Percentiles rank a stretch among this genome's conserved stretches.
phyloP scores from a whole-genome alignment of 108 stramenopile genomes.

The Stephanodiscus minutulus region DNA sequence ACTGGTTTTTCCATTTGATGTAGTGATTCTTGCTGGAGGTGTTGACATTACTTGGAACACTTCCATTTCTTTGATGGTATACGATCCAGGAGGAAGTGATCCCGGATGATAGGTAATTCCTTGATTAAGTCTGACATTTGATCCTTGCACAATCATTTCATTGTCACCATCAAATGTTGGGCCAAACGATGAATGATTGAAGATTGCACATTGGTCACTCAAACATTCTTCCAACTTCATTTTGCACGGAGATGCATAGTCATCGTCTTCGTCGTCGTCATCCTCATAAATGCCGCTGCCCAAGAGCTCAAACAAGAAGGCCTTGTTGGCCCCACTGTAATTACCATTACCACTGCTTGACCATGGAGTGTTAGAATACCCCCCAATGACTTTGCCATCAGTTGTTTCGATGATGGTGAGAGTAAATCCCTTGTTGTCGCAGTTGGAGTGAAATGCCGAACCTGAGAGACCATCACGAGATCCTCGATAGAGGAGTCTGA shows the following conservation, averaged over 20 bases:
- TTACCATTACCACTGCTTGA: background rate
- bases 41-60: constrained; percentile 18
- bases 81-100: background rate
- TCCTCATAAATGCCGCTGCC: constrained; percentile 5
- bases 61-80: too few relatives aligned
- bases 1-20: too few relatives aligned
- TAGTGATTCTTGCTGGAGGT: background rate
- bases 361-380: constrained; percentile 16
- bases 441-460: constrained; percentile 21
- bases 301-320: constrained; percentile 19
- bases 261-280: too few relatives aligned
- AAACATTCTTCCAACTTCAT: constrained; percentile 11
- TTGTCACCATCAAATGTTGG: constrained; percentile 12
- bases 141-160: constrained; percentile 19
- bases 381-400: too few relatives aligned
- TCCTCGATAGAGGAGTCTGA: too few relatives aligned
- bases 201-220: constrained; percentile 12
- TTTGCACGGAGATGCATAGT: constrained; percentile 16
- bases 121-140: too few relatives aligned
- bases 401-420: too few relatives aligned
- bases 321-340: constrained; percentile 24
- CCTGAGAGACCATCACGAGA: too few relatives aligned
- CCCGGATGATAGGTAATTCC: constrained; percentile 13
- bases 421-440: constrained; percentile 22
- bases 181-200: background rate